Base-by-base conservation (phyloP, 2,329 filamentous ascomycete genomes). In the Aspergillus hiratsukae region DNA sequence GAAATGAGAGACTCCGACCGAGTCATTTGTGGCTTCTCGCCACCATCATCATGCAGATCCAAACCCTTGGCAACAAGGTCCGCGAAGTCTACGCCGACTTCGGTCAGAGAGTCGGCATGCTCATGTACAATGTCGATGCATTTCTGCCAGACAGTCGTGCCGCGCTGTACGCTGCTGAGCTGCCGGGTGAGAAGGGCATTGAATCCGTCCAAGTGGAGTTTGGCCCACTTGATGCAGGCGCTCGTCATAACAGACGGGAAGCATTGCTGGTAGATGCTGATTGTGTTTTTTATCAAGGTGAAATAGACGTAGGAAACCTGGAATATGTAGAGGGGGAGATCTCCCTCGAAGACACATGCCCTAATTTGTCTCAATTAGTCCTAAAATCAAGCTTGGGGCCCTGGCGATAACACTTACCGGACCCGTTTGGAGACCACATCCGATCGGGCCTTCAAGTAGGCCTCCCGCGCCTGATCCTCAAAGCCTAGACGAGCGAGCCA, bases 191-290 rank as follows among this genome's bases (percentile, higher is more conserved):
- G 79, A 51, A 94, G 86, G 48, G 81, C 81, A 67, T 97, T 97
- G 79, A 97, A 97, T 1, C 86, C 86, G 65, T 97, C 92, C 1
- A 97, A 86, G 70, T 96, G 87, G 65, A 94, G 88, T 74, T 97
- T 97, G n/a, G 91, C 92, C 94, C 94, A 99, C 70, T 93, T 95
- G 66, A 99, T 93, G 66, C 91, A 96, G 0, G 92, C 91, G 67
- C 91, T 96, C 83, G 94, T 95, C 79, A 94, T 90, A 14, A 86
- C 81, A 27, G 90, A 83, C 10, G 91, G 87, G 70, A 97, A 97
- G 71, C 91, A 96, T 53, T 76, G 75, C 78, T 96, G 91, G 74
- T 94, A 97, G 68, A 90, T 92, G 67, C 84, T 83, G 58, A 97
- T 89, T 0, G 94, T 97, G 75, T 97, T 97, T 65, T 90, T 87